phyloP scores from a whole-genome alignment of 257 asterid genomes.

The Nicotiana attenuata region DNA sequence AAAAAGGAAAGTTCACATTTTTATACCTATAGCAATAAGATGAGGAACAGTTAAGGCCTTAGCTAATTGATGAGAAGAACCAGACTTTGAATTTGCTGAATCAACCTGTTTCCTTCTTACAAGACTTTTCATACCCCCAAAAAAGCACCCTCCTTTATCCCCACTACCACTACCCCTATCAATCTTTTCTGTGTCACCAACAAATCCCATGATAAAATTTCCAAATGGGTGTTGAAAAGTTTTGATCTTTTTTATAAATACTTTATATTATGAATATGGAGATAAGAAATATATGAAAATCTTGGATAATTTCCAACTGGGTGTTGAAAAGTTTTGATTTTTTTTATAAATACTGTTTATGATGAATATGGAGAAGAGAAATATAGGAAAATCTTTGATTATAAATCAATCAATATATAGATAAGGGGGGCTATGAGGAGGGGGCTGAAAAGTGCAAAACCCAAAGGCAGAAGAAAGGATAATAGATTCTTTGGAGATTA shows the following conservation, averaged over 20 bases:
- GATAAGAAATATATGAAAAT: neutral
- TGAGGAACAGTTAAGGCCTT: slow-evolving; percentile 73
- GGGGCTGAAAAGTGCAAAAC: no score
- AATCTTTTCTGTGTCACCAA: slow-evolving; percentile 27
- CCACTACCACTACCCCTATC: slow-evolving; percentile 27
- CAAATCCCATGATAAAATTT: slow-evolving; percentile 10
- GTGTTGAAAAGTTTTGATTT: no score
- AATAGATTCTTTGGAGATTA: no score
- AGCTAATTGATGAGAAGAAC: slow-evolving; percentile 57
- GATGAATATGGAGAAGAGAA: no score
- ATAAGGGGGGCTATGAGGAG: no score
- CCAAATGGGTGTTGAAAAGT: neutral
- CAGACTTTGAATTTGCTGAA: slow-evolving; percentile 36
- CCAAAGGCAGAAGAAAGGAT: no score
- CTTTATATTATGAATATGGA: neutral
- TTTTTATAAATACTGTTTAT: no score
- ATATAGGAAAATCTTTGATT: no score
- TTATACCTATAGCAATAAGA: slow-evolving; percentile 69
- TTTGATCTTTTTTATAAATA: neutral
- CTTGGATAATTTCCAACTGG: neutral
- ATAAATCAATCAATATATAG: no score
- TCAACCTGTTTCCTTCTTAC: slow-evolving; percentile 82
- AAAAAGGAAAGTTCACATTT: no score
- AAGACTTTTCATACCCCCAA: slow-evolving; percentile 46
- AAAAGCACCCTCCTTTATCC: neutral